Evolutionary conservation across 352 stramenopile genomes (phyloP).

Genomic region (Saprolegnia diclina): DNA sequence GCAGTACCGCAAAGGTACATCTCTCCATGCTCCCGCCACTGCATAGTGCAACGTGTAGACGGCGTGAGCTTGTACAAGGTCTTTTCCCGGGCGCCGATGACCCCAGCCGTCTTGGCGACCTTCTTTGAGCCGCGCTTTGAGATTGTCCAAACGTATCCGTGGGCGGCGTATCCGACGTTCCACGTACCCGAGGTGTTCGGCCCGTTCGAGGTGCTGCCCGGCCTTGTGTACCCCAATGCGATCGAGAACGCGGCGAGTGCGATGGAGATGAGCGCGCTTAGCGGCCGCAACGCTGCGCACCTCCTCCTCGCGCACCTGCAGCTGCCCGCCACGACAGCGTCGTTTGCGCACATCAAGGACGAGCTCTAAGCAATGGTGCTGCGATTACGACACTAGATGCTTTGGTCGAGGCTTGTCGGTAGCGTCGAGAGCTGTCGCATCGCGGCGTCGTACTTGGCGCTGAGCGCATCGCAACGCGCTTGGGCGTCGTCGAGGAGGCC

Average conservation of each 20-base stretch:
- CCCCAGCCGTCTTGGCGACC: neutral
- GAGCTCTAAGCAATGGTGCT: neutral
- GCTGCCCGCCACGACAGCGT: neutral
- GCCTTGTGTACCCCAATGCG: slow-evolving; percentile 31
- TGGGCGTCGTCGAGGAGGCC: slow-evolving; percentile 10
- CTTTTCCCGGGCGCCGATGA: slow-evolving; percentile 23
- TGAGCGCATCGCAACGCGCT: slow-evolving; percentile 7
- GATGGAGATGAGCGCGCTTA: slow-evolving; percentile 33
- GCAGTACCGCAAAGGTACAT: slow-evolving; percentile 24
- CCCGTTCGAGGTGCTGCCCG: slow-evolving; percentile 8
- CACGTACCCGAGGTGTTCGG: slow-evolving; percentile 11
- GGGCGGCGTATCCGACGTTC: slow-evolving; percentile 30
- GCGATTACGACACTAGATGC: too few relatives aligned
- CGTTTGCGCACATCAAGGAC: neutral
- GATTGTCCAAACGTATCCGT: slow-evolving; percentile 4
- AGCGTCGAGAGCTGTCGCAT: slow-evolving; percentile 14
- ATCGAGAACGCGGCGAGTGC: slow-evolving; percentile 31
- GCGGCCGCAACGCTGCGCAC: slow-evolving; percentile 30
- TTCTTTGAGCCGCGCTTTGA: slow-evolving; percentile 9
- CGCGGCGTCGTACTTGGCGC: slow-evolving; percentile 8
- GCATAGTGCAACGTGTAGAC: too few relatives aligned
- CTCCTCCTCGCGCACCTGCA: slow-evolving; percentile 12
- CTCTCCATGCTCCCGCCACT: neutral
- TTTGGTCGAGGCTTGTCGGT: neutral
- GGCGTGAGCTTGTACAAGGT: slow-evolving; percentile 26